Evolutionary conservation across 257 asterid species (phyloP).

Genomic region (Apocynum venetum): DNA sequence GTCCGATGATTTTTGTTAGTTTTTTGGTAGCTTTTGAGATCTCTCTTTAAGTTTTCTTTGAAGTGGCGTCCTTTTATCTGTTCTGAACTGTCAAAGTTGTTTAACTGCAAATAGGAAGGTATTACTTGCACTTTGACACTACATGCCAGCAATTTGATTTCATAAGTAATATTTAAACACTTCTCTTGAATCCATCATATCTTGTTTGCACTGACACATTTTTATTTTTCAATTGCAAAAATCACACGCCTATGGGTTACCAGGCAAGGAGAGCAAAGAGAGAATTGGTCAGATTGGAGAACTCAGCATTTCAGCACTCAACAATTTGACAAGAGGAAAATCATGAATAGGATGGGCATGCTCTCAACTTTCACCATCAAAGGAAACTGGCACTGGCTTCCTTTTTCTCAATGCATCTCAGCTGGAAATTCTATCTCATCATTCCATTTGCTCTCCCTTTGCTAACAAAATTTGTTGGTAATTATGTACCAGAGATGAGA

Average conservation of each 20-base stretch:
- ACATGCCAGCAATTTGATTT: background rate
- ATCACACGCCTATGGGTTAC: background rate
- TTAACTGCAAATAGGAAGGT: background rate
- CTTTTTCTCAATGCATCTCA: background rate
- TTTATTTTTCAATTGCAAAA: background rate
- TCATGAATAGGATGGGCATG: background rate
- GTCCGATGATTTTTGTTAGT: background rate
- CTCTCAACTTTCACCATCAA: background rate
- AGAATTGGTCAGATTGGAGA: background rate
- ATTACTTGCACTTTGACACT: background rate
- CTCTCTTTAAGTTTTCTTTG: background rate
- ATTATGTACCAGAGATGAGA: background rate
- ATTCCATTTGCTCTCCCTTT: background rate
- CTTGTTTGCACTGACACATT: background rate
- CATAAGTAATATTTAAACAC: background rate
- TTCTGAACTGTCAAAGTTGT: background rate
- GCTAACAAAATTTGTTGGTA: background rate
- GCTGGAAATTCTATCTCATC: background rate
- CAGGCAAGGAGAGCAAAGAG: background rate
- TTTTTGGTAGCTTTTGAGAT: background rate
- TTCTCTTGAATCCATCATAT: background rate
- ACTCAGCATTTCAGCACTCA: background rate
- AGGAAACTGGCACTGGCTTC: background rate
- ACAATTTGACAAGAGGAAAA: background rate
- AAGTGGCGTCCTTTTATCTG: no score